A percentile compares a stretch with the other conserved stretches of the same genome.
These are phyloP conservation scores for Oryza longistaminata DNA, from an alignment of 176 grass and related monocot species.

Conservation along the genomic window DNA sequence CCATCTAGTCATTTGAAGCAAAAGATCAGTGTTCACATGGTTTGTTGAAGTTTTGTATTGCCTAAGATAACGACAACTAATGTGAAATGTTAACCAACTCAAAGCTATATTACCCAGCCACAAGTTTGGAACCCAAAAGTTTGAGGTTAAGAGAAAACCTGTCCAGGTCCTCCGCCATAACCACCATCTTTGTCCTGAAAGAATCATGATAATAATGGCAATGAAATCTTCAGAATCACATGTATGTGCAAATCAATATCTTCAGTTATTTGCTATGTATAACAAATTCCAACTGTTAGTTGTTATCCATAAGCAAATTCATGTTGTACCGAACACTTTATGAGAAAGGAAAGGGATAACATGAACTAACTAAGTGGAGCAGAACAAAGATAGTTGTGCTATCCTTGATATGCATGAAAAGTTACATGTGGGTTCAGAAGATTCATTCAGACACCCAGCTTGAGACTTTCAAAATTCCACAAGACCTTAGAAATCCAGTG, in stretches of 20 bases:
- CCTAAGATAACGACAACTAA: background rate
- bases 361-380: background rate
- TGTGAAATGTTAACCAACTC: background rate
- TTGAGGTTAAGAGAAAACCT: constrained; percentile 61
- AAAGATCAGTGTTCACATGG: constrained; percentile 3
- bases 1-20: background rate
- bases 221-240: constrained; percentile 3
- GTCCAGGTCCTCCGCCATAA: constrained; percentile 89
- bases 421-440: background rate
- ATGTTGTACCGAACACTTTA: background rate
- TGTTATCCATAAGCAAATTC: constrained; percentile 6
- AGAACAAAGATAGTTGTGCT: background rate
- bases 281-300: background rate
- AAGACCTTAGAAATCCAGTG: background rate
- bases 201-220: constrained; percentile 29
- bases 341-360: background rate
- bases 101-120: constrained; percentile 38
- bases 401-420: constrained; percentile 6
- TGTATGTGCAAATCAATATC: background rate
- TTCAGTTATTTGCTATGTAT: background rate
- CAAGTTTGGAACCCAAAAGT: constrained; percentile 13
- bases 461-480: background rate
- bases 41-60: background rate
- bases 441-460: background rate
- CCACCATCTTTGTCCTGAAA: constrained; percentile 88